Base-by-base conservation (phyloP, 2,329 filamentous ascomycete species). In the Chaetomium strumarium region DNA sequence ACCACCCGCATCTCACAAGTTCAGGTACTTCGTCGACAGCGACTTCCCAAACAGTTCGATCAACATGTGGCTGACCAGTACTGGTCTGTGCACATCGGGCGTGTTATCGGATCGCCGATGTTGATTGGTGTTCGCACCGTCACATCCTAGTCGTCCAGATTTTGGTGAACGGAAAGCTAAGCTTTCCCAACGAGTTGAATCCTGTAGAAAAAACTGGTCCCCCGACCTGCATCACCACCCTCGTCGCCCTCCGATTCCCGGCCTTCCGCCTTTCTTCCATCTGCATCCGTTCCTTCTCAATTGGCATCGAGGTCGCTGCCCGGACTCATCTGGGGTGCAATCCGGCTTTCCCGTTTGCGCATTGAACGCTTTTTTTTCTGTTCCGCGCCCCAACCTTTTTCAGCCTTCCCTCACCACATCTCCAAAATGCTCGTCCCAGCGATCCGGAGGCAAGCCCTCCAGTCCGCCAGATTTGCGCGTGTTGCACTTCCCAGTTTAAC, bases 361-460 rank as follows among this genome's bases (percentile, higher is more conserved):
- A 47, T 57, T 51, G 44, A 54, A 46, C 40, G n/a, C 46, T 39
- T 38, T 58, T 59, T 17, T 53, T 61, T 61, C 49, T 54, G 57
- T 53, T 57, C 7, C 45, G 55, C 60, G 53, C 50, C 54, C 55
- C 52, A 56, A 56, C 52, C 50, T 54, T 58, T 56, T 56, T 57
- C 54, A 57, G 58, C 42, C 40, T 37, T 45, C 41, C 48, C 37
- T 30, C 38, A 42, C 36, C 51, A 54, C 57, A 61, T 68, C 33
- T 36, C 7, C 57, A 74, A 63, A 59, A 85, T 85, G 81, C 77
- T 84, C 72, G 77, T 78, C 69, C 79, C 80, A 63, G 78, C 80
- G 62, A 73, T 84, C 65, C 75, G 81, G 74, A 80, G 81, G 78
- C 79, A 80, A 67, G 75, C 73, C 67, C 74, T 84, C 67, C 73